phyloP scores from a whole-genome alignment of 805 yeast genomes.

The Tetrapisispora namnaoensis region DNA sequence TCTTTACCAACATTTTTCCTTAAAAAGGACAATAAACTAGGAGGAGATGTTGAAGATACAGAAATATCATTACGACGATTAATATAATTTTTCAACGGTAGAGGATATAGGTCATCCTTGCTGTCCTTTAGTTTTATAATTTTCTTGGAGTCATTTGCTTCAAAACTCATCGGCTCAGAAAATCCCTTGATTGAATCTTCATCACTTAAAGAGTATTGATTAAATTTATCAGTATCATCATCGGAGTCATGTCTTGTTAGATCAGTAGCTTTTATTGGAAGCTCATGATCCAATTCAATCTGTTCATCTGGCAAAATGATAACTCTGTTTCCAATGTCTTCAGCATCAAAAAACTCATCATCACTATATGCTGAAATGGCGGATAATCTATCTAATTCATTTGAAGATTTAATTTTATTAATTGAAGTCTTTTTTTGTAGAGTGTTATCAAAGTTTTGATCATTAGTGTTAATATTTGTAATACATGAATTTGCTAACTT shows the following conservation, averaged over 20 bases:
- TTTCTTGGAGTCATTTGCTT: not conserved
- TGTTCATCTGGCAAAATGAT: conserved; percentile 41
- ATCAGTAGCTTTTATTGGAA: not conserved
- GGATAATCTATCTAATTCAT: conserved; percentile 6
- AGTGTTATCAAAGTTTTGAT: not conserved
- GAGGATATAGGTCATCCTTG: conserved; percentile 42
- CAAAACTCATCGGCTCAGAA: not conserved
- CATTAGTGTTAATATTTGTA: conserved; percentile 5
- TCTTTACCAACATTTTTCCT: conserved; percentile 92
- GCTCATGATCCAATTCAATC: conserved; percentile 4
- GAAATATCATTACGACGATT: conserved; percentile 50
- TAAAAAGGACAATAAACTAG: conserved; percentile 67
- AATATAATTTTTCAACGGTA: conserved; percentile 39
- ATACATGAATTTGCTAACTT: conserved; percentile 14
- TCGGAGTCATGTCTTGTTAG: not conserved
- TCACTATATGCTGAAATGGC: conserved; percentile 30
- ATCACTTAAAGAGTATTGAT: not conserved
- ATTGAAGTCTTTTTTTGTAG: not conserved
- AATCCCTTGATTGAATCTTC: not conserved
- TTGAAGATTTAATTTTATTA: not conserved
- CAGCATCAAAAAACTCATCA: conserved; percentile 60
- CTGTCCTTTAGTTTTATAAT: not conserved
- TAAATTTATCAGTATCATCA: not conserved
- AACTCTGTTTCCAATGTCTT: conserved; percentile 45
- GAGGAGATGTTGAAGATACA: conserved; percentile 59